Evolutionary conservation across 2,329 filamentous ascomycete genomes (phyloP).

Genomic region (Colletotrichum tamarilloi): DNA sequence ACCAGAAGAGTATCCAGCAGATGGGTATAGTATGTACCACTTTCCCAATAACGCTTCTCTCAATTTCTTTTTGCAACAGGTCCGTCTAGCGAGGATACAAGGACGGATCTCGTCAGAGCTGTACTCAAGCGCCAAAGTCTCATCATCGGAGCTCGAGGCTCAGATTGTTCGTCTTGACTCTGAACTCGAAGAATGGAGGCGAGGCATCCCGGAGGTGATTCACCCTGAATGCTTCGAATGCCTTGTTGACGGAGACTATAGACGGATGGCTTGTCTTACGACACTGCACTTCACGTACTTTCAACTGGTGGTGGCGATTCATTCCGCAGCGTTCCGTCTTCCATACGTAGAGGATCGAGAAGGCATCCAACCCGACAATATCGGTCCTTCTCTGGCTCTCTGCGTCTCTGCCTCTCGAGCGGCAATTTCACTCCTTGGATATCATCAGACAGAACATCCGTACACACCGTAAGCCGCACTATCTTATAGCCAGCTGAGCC

Average conservation of each 20-base stretch:
- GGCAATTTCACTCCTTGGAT: not conserved
- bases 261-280: not conserved
- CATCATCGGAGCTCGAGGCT: not conserved
- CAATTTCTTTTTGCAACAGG: constrained; percentile 3
- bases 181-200: constrained; percentile 1
- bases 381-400: not conserved
- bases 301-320: constrained; percentile 8
- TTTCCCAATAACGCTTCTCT: not conserved
- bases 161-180: not conserved
- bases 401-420: constrained; percentile 3
- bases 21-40: not conserved
- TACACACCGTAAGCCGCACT: not conserved
- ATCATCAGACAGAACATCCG: not conserved
- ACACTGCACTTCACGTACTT: constrained; percentile 9
- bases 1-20: not conserved
- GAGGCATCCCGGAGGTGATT: constrained; percentile 1
- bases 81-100: not conserved
- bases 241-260: not conserved
- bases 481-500: too few relatives aligned
- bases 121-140: not conserved
- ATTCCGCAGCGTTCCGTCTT: constrained; percentile 4
- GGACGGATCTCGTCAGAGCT: constrained; percentile 1
- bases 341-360: not conserved
- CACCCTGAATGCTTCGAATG: not conserved
- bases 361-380: not conserved